Base-by-base conservation (phyloP, 257 asterid species). In the Euphrasia confusa region DNA sequence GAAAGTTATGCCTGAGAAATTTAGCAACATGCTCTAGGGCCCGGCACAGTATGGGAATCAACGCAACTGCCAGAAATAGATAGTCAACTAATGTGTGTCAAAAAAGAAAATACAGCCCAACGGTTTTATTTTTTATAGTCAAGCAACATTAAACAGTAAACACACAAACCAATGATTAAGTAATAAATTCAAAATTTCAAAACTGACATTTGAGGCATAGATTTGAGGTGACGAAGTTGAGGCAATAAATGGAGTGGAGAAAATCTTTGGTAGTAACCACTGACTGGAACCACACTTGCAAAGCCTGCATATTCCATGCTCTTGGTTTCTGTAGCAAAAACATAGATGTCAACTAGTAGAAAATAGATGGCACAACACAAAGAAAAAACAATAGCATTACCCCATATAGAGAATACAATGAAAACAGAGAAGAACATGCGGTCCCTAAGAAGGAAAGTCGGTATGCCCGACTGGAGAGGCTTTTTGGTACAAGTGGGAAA, bases 211-310 rank as follows among this genome's bases (percentile, higher is more conserved):
- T 91, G 73, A 91, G 87, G 84, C 80, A 80, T 60, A 84, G 84
- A 71, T 77, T 69, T 33, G 98, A 84, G 52, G 84, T 64, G 68
- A 81, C 75, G 61, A 88, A 92, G 59, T 79, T 76, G 33, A 92
- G 82, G 84, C 96, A 84, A 85, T 89, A 92, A 58, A 82, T 63
- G 53, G 84, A 73, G 83, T 68, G 76, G 73, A 92, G 70, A 77
- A 92, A 92, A 74, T 92, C 97, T 75, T 87, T 92, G 68, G 95
- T 77, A 68, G 68, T 84, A 58, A 85, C 37, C 66, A 92, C 88
- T 0, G 95, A 76, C 77, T 92, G 95, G 74, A 92, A 85, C 99
- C 97, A 92, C 45, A 75, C 79, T 89, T 84, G 96, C 76, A 92
- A 65, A 18, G 90, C 95, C 79, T 86, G 95, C 76, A 84, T 44